Base-by-base conservation (phyloP, 768 basidiomycete species). In the Termitomyces sp. region DNA sequence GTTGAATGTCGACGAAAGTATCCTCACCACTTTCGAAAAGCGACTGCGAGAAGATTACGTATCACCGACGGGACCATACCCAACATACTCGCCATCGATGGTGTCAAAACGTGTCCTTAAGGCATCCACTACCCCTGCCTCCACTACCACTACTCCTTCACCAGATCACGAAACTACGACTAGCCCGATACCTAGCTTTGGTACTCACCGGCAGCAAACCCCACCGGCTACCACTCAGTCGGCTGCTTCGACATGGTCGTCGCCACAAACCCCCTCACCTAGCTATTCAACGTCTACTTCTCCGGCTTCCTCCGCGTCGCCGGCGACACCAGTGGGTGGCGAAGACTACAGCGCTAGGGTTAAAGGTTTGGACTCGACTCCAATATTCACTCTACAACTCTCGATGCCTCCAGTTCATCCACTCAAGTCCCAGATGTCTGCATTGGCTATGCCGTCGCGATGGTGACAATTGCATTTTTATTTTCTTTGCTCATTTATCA, bases 1-100 rank as follows among this genome's bases (percentile, higher is more conserved):
- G 66, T 76, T 92, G 7, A 89, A 85, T 43, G 86, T 91, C 52
- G 88, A 90, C 52, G 81, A 85, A 0, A 66, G 75, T 0, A 84
- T 84, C 0, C 72, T 92, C 0, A 61, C 65, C 4, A 83, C 80
- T 39, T 91, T 91, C 65, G 85, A 90, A 64, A 65, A 66, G 0
- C 80, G 80, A 65, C 81, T 89, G 0, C 75, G 76, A 34, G 74
- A 75, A 10, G 89, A 92, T 55, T 91, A 89, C 59, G 56, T 65
- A 16, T 69, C 71, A 16, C 65, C 80, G 5, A 64, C 69, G 1
- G 80, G 82, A 0, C 79, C 82, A 0, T 90, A 86, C 55, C 88
- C 88, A 0, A 80, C 82, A 0, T 88, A 88, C 59, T 77, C 81
- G 0, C 74, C 87, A 0, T 76, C 82, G 0, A 79, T 84, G 63